Conservation (phyloP, 2,329 filamentous ascomycete species). For the Sclerotinia minor region DNA sequence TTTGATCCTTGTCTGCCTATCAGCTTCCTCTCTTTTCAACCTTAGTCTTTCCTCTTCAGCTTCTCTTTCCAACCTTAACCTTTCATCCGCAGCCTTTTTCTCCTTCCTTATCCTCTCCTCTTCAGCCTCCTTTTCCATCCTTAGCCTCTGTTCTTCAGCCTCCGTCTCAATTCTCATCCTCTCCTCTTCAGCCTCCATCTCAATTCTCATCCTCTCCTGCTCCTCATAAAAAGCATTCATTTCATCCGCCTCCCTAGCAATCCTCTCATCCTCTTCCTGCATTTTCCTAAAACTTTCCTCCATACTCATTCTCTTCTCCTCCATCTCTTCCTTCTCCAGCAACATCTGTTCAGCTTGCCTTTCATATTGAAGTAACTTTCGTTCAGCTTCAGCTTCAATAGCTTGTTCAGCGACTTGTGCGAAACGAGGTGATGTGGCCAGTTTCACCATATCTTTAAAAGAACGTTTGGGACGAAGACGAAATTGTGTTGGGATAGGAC, state of each 20-base stretch:
- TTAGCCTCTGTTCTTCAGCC: not conserved
- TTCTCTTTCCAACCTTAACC: no score
- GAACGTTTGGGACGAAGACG: slow-evolving; percentile 19
- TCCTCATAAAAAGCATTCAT: slow-evolving; percentile 29
- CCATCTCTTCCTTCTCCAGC: slow-evolving; percentile 30
- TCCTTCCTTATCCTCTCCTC: slow-evolving; percentile 12
- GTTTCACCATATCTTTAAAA: slow-evolving; percentile 18
- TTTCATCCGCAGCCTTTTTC: no score
- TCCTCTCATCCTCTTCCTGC: slow-evolving; percentile 26
- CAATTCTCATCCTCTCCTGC: slow-evolving; percentile 17
- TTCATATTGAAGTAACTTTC: slow-evolving; percentile 27
- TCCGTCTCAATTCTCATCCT: slow-evolving; percentile 16
- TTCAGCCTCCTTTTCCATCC: not conserved
- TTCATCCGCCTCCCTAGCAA: slow-evolving; percentile 27
- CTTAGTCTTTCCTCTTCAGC: no score
- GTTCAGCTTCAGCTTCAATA: slow-evolving; percentile 24
- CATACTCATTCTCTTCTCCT: slow-evolving; percentile 28
- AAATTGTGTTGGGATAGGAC: slow-evolving; percentile 12
- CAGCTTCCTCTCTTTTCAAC: slow-evolving; percentile 20
- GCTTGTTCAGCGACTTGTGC: slow-evolving; percentile 21
- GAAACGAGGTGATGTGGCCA: slow-evolving; percentile 7
- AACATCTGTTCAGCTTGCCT: slow-evolving; percentile 25
- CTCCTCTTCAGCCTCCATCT: slow-evolving; percentile 22
- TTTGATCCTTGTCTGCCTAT: slow-evolving; percentile 19
- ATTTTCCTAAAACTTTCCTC: slow-evolving; percentile 26